Base-by-base conservation (phyloP, 352 stramenopile species). In the Thraustochytrium striatum region DNA sequence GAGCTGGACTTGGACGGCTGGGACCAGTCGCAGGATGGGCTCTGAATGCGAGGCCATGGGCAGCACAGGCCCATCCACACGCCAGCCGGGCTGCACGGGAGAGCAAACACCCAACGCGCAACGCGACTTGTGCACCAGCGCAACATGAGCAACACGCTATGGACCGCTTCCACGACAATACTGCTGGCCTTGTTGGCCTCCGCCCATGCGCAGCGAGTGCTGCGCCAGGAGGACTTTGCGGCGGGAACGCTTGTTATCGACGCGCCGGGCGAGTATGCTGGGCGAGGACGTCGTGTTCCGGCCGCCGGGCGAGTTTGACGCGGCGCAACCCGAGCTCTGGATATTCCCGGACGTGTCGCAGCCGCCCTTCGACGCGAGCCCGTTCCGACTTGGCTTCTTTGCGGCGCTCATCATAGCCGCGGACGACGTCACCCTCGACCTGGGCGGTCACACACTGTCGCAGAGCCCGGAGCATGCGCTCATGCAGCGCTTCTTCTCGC, bases 401-500 rank as follows among this genome's bases (percentile, higher is more conserved):
- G 30, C 68, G 13, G 68, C 68, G 5, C 5, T 78, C 52, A 11
- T 28, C 2, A 0, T 78, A 5, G 11, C 3, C 13, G 53, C 41
- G 11, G n/a, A 59, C 21, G n/a, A 43, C 19, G 68, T 78, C 19
- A 47, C 44, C 19, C n/a, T 78, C 36, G 68, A 78, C 44, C 53
- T 78, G 21, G 70, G 70, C 35, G 68, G 68, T 3, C 30, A 44
- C 68, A 75, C 2, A 2, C 16, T 78, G 5, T 9, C 13, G 39
- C 68, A 78, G 28, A 50, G n/a, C 30, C 3, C 16, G 44, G 36
- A 52, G 16, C 68, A 78, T n/a, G 68, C 68, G 19, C 39, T 72
- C 33, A 28, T 78, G 25, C 68, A 78, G 68, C 68, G 68, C 2
- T 78, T 78, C 25, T 78, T 78, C 35, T 3, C 68, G 8, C 2